A percentile compares a stretch with the other conserved stretches of the same genome.
These are phyloP conservation scores for Lantana camara DNA, from an alignment of 257 asterid species.

Conservation along the genomic window DNA sequence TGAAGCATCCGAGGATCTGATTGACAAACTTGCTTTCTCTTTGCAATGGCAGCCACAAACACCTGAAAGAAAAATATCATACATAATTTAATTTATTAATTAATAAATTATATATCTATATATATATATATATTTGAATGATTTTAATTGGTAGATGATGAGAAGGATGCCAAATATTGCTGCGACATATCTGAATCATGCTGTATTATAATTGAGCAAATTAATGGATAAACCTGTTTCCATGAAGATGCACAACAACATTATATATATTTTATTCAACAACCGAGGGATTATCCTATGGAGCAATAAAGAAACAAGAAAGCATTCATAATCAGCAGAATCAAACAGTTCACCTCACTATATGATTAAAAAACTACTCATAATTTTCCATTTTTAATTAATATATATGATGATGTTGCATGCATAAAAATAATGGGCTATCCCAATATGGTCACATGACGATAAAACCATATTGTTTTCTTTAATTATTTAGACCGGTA, in stretches of 20 bases:
- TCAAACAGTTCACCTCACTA: slow-evolving; percentile 30
- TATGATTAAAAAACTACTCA: neutral
- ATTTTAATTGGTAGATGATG: neutral
- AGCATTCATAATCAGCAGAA: slow-evolving; percentile 41
- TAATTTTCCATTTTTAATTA: neutral
- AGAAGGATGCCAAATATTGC: slow-evolving; percentile 46
- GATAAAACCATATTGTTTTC: neutral
- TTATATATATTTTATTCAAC: slow-evolving; percentile 33
- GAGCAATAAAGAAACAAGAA: slow-evolving; percentile 33
- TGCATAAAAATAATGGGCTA: slow-evolving; percentile 28
- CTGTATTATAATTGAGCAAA: slow-evolving; percentile 29
- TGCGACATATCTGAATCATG: slow-evolving; percentile 46
- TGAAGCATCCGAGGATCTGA: slow-evolving; percentile 69
- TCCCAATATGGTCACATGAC: neutral
- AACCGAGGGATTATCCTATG: slow-evolving; percentile 14
- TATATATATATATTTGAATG: too few relatives aligned
- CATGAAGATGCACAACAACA: slow-evolving; percentile 25
- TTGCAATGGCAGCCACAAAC: slow-evolving; percentile 76
- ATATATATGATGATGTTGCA: neutral
- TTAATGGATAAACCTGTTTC: slow-evolving; percentile 22
- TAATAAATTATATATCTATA: too few relatives aligned
- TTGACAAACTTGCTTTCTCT: slow-evolving; percentile 65
- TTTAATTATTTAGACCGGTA: too few relatives aligned
- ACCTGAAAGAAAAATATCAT: slow-evolving; percentile 47
- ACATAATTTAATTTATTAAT: neutral